phyloP scores from a whole-genome alignment of 2,329 filamentous ascomycete genomes.

The Fusarium decemcellulare region DNA sequence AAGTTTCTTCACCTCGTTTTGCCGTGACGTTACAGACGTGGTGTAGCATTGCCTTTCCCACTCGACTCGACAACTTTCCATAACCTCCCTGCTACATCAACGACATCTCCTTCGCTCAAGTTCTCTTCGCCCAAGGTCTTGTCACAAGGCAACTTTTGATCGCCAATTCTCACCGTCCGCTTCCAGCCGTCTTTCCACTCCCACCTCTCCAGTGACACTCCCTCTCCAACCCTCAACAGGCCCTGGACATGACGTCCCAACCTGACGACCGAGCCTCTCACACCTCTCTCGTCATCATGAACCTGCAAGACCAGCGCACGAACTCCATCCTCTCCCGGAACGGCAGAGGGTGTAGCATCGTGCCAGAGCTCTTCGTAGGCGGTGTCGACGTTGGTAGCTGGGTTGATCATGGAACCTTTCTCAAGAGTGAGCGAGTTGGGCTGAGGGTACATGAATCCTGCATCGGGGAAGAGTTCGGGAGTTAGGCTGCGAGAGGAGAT shows the following conservation, averaged over 20 bases:
- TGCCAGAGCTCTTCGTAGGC: slow-evolving; percentile 79
- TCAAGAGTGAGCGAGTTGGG: slow-evolving; percentile 64
- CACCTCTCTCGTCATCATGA: slow-evolving; percentile 29
- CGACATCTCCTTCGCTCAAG: slow-evolving; percentile 31
- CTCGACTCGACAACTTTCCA: slow-evolving; percentile 55
- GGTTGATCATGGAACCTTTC: slow-evolving; percentile 72
- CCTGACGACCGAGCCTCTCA: slow-evolving; percentile 66
- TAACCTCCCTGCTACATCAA: slow-evolving; percentile 42
- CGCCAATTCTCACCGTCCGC: slow-evolving; percentile 54
- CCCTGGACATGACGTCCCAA: slow-evolving; percentile 71
- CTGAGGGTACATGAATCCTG: slow-evolving; percentile 68
- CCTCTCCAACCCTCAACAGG: slow-evolving; percentile 61
- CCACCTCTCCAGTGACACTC: slow-evolving; percentile 69
- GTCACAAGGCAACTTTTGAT: slow-evolving; percentile 53
- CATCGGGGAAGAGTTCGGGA: slow-evolving; percentile 61
- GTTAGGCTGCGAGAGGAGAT: slow-evolving; percentile 66
- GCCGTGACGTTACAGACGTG: not conserved
- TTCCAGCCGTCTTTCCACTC: slow-evolving; percentile 57
- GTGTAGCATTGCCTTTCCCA: not conserved
- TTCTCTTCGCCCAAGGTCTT: slow-evolving; percentile 30
- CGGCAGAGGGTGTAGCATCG: slow-evolving; percentile 56
- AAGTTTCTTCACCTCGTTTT: not conserved
- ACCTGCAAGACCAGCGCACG: slow-evolving; percentile 26
- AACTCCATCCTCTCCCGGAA: slow-evolving; percentile 8
- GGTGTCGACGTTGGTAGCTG: slow-evolving; percentile 62